A percentile compares a stretch with the other conserved stretches of the same genome.
Conservation (phyloP, 768 basidiomycete genomes). For the Hericium rajendrae region DNA sequence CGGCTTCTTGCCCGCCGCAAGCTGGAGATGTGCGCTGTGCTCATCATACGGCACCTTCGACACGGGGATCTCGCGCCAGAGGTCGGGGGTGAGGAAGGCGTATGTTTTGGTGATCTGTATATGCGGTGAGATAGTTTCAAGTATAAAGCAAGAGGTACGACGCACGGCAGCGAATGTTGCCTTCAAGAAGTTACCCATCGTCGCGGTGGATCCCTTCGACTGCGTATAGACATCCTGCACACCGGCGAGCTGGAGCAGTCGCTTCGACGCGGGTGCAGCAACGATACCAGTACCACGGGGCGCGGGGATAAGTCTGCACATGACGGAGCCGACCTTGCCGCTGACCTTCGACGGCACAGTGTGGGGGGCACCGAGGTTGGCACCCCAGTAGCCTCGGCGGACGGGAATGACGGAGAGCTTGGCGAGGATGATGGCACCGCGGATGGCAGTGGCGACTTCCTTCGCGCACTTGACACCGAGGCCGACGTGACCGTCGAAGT, state of each 20-base stretch:
- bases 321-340: conserved; percentile 98
- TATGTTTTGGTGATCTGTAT: conserved; percentile 93
- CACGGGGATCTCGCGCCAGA: conserved; percentile 91
- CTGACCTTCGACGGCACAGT: conserved; percentile 98
- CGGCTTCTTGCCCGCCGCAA: conserved; percentile 66
- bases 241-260: conserved; percentile 94
- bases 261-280: conserved; percentile 95
- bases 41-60: conserved; percentile 92
- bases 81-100: conserved; percentile 94
- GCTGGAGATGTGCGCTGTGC: conserved; percentile 85
- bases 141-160: conserved; percentile 9
- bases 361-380: conserved; percentile 96
- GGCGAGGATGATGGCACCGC: conserved; percentile 97
- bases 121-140: background rate
- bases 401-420: conserved; percentile 98
- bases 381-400: conserved; percentile 99
- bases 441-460: conserved; percentile 99
- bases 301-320: conserved; percentile 97
- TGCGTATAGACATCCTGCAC: conserved; percentile 97
- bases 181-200: conserved; percentile 99
- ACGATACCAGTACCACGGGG: conserved; percentile 99
- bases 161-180: conserved; percentile 88
- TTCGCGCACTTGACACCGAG: conserved; percentile 99
- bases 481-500: conserved; percentile 97
- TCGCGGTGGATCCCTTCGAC: conserved; percentile 96